Evolutionary conservation across 164 flowering plant genomes (phyloP), one percentile per base, ranked within the genome.

Genomic region (Magnolia officinalis): DNA sequence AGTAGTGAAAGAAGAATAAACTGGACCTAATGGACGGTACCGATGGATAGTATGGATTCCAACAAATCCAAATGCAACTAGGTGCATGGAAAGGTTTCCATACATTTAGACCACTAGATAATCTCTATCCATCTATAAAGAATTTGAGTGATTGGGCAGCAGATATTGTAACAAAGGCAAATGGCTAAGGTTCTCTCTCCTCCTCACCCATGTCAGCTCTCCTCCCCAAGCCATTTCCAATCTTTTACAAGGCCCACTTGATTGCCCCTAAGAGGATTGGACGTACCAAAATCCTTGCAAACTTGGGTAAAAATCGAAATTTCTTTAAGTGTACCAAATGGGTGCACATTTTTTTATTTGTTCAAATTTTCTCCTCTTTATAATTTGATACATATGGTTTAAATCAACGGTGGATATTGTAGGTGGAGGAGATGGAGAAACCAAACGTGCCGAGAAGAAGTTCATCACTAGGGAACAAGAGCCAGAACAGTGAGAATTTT

Each of bases 401-500:
- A 50, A 63, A 63, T 21, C 61, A 59, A n/a, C 63, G 37, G 13
- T 74, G 75, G 69, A 11, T 78, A 70, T 72, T 64, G 69, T 70
- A 89, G 97, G 94, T 31, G 95, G 90, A 45, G 91, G 88, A 77
- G 93, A 85, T 49, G 91, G 80, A 76, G 97, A 89, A 8, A 50
- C 80, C 64, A 90, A 89, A 83, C 83, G 83, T 71, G 87, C 71
- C 64, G 92, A 77, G 63, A 92, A 89, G 87, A 95, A 95, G 78
- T 95, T 95, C 80, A 93, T 95, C 78, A 95, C 98, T 1, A 95
- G 83, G 81, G 98, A 95, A 65, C 79, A 95, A 85, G 98, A 95
- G 80, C 98, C 98, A 52, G 84, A 93, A 77, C 92, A 95, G 98
- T 95, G 77, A 92, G 86, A 11, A 37, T 73, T 26, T 66, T 77